phyloP scores from a whole-genome alignment of 2,329 filamentous ascomycete genomes.

The Ascochyta viciae-villosae region DNA sequence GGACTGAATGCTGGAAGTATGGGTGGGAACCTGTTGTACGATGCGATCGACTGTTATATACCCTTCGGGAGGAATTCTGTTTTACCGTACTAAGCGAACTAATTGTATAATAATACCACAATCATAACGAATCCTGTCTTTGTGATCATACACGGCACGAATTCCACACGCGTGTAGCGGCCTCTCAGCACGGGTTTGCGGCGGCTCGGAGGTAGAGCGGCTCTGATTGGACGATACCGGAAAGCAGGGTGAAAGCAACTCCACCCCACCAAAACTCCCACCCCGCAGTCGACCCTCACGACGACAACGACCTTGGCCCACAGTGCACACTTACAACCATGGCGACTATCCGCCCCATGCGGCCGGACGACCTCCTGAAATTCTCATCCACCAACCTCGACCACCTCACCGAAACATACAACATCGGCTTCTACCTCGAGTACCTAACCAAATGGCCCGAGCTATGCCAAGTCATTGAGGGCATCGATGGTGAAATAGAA shows the following conservation, averaged over 20 bases:
- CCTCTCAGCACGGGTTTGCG: not conserved
- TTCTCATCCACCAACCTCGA: slow-evolving; percentile 97
- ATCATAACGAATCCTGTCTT: not conserved
- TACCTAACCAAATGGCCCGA: slow-evolving; percentile 97
- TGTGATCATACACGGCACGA: not conserved
- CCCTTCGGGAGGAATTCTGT: slow-evolving; percentile 9
- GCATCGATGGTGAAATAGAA: slow-evolving; percentile 84
- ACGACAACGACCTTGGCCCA: slow-evolving; percentile 1
- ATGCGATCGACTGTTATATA: slow-evolving; percentile 62
- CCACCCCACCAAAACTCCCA: slow-evolving; percentile 6
- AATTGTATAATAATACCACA: not conserved
- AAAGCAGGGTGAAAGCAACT: slow-evolving; percentile 1
- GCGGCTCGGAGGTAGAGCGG: not conserved
- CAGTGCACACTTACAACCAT: slow-evolving; percentile 55
- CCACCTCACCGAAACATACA: slow-evolving; percentile 96
- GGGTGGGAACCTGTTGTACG: not conserved
- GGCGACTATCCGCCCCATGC: slow-evolving; percentile 85
- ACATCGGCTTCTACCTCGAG: slow-evolving; percentile 91
- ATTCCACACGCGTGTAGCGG: too few species aligned
- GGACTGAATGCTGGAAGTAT: not conserved
- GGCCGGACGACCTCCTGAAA: slow-evolving; percentile 73
- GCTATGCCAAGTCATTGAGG: slow-evolving; percentile 90
- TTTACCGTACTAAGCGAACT: not conserved
- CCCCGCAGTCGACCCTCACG: slow-evolving; percentile 1
- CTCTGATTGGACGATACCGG: slow-evolving; percentile 4